Conservation (phyloP, 2,329 filamentous ascomycete genomes). For the Fonsecaea pedrosoi region DNA sequence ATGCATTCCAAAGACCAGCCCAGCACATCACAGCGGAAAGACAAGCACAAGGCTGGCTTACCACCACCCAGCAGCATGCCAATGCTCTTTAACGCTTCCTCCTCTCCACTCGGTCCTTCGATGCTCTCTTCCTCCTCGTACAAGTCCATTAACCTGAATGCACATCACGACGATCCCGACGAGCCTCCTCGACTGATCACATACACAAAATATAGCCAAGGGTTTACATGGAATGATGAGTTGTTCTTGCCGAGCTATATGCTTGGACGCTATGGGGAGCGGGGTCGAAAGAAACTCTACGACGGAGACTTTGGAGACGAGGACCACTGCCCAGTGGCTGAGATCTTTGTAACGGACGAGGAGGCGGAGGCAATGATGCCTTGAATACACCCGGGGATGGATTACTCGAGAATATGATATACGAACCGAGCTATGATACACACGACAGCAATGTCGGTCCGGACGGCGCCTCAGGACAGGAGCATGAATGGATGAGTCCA, state of each 20-base stretch:
- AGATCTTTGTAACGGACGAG: constrained; percentile 42
- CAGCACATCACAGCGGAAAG: constrained; percentile 33
- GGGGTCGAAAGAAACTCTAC: constrained; percentile 38
- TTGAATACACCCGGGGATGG: constrained; percentile 9
- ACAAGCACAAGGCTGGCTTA: constrained; percentile 35
- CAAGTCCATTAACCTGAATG: constrained; percentile 42
- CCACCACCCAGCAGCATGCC: constrained; percentile 33
- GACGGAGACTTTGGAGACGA: constrained; percentile 40
- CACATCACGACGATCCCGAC: constrained; percentile 37
- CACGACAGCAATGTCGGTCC: not conserved
- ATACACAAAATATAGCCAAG: constrained; percentile 41
- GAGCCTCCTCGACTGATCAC: constrained; percentile 40
- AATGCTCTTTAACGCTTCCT: constrained; percentile 25
- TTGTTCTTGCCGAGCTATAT: constrained; percentile 41
- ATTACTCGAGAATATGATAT: constrained; percentile 1
- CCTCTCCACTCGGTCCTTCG: constrained; percentile 39
- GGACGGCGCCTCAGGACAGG: not conserved
- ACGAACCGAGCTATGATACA: constrained; percentile 12
- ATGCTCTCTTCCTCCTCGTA: constrained; percentile 41
- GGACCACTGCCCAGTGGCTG: constrained; percentile 39
- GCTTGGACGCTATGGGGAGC: constrained; percentile 38
- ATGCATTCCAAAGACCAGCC: constrained; percentile 11
- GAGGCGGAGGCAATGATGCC: constrained; percentile 40
- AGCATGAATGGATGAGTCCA: not conserved
- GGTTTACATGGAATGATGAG: constrained; percentile 43